Evolutionary conservation across 768 basidiomycete genomes (phyloP), one percentile per base, ranked within the genome.

Genomic region (Amanita fuliginea): DNA sequence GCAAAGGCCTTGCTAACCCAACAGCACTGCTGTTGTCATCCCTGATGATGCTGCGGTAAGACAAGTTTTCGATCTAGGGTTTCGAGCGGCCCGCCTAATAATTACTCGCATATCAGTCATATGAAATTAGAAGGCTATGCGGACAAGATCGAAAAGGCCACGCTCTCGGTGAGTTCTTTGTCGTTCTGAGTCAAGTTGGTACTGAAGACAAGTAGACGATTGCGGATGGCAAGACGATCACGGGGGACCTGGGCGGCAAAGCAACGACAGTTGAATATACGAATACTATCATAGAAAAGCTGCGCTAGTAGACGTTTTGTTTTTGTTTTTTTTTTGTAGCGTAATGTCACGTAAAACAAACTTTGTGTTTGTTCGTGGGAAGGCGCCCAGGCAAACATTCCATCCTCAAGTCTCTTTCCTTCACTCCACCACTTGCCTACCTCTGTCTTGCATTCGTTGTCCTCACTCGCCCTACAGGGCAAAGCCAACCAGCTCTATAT

Each of bases 1-100:
- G 89, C 60, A 88, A 91, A 63, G 90, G 90, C 54, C 72, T 92
- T 57, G 95, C 96, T 61, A 99, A 99, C 74, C 96, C 96, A n/a
- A 98, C 96, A n/a, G 96, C 96, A 3, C 77, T 99, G 40, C 73
- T 99, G 46, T 67, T 99, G 55, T 94, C 90, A 54, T 92, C 91
- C 51, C 70, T 98, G 54, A 98, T 98, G 96, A 97, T 98, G 95
- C 66, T 98, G 60, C 81, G 92, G 90, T 88, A 59, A 53, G 77
- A 69, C 18, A 19, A 30, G 21, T 6, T 26, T 53, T 52, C 49
- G 41, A 44, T 54, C 49, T 50, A 52, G 28, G 52, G 49, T 53
- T 16, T 21, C 54, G 42, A 39, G 33, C 46, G 51, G 32, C 28
- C 33, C 33, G 51, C 19, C 48, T 42, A 35, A 16, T 54, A 45